Evolutionary conservation across 2,329 filamentous ascomycete species (phyloP).

Genomic region (Magnaporthiopsis rhizophila): DNA sequence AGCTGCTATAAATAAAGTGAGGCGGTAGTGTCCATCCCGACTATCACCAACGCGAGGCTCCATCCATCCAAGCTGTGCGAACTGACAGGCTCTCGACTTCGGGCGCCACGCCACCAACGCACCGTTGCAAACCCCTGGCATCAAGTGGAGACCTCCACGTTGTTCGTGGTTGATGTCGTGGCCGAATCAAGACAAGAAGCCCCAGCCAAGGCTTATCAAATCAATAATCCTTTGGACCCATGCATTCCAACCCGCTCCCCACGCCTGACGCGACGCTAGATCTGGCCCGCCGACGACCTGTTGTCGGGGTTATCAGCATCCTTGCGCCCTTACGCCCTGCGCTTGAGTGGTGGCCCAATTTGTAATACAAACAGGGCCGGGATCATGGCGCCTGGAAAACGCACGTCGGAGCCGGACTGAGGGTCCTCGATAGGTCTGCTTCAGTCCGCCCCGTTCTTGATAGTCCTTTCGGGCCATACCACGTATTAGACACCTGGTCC

Average conservation of each 20-base stretch:
- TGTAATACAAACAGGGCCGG: not conserved
- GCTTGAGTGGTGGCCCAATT: not conserved
- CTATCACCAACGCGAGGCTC: not conserved
- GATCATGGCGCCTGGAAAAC: not conserved
- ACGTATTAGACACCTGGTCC: not conserved
- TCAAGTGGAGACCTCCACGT: not conserved
- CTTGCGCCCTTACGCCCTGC: not conserved
- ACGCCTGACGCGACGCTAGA: not conserved
- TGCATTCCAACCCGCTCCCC: not conserved
- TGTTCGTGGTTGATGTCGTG: not conserved
- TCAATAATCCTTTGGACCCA: not conserved
- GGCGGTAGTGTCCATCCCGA: not conserved
- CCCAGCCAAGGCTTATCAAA: not conserved
- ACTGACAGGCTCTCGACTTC: not conserved
- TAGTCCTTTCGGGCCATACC: not conserved
- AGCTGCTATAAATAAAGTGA: conserved; percentile 10
- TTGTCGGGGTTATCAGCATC: not conserved
- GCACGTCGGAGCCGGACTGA: not conserved
- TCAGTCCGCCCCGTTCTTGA: not conserved
- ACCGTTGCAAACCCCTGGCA: not conserved
- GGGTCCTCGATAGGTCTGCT: not conserved
- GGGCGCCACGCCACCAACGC: not conserved
- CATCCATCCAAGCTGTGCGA: not conserved
- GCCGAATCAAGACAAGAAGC: not conserved
- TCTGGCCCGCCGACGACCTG: not conserved